Evolutionary conservation across 495 filamentous ascomycete genomes (phyloP).

Genomic region (Tuber brumale): DNA sequence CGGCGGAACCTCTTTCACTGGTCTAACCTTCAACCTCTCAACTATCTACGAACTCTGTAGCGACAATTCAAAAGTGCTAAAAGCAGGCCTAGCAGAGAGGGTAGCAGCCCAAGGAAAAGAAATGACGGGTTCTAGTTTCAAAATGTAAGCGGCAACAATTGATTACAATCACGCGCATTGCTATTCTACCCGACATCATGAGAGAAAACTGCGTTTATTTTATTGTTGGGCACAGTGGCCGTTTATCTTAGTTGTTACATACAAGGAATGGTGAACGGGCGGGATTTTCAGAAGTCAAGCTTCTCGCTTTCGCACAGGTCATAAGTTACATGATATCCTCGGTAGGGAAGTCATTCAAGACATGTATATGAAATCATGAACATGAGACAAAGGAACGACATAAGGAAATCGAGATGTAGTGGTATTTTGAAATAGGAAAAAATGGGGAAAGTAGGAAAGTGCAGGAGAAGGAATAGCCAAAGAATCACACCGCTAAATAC

Average conservation of each 20-base stretch:
- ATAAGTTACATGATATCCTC: conserved; percentile 5
- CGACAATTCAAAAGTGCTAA: conserved; percentile 62
- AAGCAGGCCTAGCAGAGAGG: conserved; percentile 61
- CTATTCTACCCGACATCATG: neutral
- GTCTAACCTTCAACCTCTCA: conserved; percentile 77
- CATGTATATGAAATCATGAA: neutral
- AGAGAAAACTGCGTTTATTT: neutral
- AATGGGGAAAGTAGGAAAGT: neutral
- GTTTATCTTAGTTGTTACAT: neutral
- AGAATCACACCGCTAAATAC: neutral
- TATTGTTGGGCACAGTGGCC: neutral
- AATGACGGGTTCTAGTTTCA: conserved; percentile 67
- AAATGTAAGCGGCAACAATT: conserved; percentile 51
- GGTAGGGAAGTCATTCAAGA: neutral
- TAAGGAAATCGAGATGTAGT: neutral
- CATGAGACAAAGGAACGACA: neutral
- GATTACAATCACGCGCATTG: neutral
- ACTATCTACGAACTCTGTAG: conserved; percentile 90
- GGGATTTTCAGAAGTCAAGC: neutral
- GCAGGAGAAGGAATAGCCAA: neutral
- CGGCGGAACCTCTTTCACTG: conserved; percentile 58
- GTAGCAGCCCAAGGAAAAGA: conserved; percentile 64
- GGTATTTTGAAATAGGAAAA: neutral
- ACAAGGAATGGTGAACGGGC: neutral
- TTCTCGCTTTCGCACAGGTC: conserved; percentile 5